Base-by-base conservation (phyloP, 2,329 filamentous ascomycete genomes). In the Pyrenochaeta sp. region DNA sequence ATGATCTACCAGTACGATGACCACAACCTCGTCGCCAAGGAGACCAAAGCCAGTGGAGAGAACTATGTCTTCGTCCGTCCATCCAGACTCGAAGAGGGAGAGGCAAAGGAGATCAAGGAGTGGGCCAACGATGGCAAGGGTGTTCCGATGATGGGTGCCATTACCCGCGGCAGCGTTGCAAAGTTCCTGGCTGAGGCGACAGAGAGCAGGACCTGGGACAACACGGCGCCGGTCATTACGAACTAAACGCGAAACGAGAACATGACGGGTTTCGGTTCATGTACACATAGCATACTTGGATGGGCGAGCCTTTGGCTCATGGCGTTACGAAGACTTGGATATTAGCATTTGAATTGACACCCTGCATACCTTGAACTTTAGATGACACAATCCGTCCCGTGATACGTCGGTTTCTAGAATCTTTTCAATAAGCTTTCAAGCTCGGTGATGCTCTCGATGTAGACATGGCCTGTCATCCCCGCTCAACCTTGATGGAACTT, bases 1-100 rank as follows among this genome's bases (percentile, higher is more conserved):
- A 80, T 81, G 74, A 65, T 53, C 14, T 64, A 73, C 20, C 75
- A 74, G 32, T 72, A 75, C 19, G 63, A 73, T 1, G 81, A 82
- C 41, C 80, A 82, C 45, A 69, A 75, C 35, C 61, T 65, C 21
- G 72, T 80, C 23, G 78, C 80, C 24, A 41, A 52, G 9, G 65
- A 77, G 51, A 63, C 79, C 1, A 71, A 71, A 35, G 58, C 35
- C 0, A 64, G 53, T 9, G 71, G 62, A 2, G 51, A 74, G 11
- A 54, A 73, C 4, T 77, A 67, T 55, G 75, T 79, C 3, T 37
- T 81, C n/a, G 75, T 75, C 4, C 66, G 77, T 2, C 75, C 78
- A 3, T 62, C 65, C 2, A 72, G 77, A 38, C 59, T 81, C 48
- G 67, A 68, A 2, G 74, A 75, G 2, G 74, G 69, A 0, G 69